Conservation (phyloP, 2,329 filamentous ascomycete species). For the Chalaropsis ovoidea region DNA sequence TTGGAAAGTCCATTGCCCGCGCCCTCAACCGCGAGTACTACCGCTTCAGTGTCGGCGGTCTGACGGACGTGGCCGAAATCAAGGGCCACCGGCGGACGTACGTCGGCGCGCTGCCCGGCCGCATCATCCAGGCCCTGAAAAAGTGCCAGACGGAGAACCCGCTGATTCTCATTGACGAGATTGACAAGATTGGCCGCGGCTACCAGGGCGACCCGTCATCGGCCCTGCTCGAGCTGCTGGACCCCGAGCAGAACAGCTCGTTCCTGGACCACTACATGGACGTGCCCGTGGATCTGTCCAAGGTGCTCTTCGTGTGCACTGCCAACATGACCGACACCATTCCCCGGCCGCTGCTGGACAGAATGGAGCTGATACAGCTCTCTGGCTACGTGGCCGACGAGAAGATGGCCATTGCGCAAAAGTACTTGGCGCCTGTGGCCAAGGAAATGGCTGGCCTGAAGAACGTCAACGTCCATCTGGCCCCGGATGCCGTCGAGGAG, state of each 20-base stretch:
- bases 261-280: conserved; percentile 99
- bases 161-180: conserved; percentile 88
- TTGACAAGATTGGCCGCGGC: conserved; percentile 94
- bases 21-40: conserved; percentile 96
- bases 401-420: conserved; percentile 96
- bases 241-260: conserved; percentile 93
- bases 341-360: conserved; percentile 80
- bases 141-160: conserved; percentile 99
- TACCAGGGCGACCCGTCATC: conserved; percentile 96
- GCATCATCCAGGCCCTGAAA: conserved; percentile 96
- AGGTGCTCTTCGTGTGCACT: conserved; percentile 96
- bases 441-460: conserved; percentile 87
- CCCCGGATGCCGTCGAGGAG: conserved; percentile 81
- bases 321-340: conserved; percentile 99
- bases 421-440: conserved; percentile 85
- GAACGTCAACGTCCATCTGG: conserved; percentile 78
- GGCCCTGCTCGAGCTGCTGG: conserved; percentile 81
- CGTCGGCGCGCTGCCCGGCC: conserved; percentile 85
- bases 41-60: conserved; percentile 90
- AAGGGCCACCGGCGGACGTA: conserved; percentile 96
- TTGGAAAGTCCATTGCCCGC: conserved; percentile 93
- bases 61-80: conserved; percentile 97
- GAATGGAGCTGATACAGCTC: conserved; percentile 95
- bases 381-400: conserved; percentile 96
- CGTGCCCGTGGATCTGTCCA: conserved; percentile 91